Conservation (phyloP, 495 filamentous ascomycete species). For the Glutinoglossum americanum region DNA sequence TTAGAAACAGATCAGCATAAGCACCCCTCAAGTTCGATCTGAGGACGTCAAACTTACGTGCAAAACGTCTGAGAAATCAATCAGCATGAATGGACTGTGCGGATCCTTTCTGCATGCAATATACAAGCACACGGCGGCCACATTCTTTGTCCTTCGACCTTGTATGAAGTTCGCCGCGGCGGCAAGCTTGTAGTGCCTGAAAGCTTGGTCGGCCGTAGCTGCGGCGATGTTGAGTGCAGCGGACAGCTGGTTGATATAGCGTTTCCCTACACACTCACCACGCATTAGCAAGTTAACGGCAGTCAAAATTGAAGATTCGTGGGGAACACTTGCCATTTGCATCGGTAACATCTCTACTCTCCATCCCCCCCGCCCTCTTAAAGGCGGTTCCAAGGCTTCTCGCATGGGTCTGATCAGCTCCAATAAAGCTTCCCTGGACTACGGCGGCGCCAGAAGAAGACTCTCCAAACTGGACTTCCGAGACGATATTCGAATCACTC, state of each 20-base stretch:
- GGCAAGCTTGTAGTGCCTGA: slow-evolving; percentile 58
- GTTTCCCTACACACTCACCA: slow-evolving; percentile 17
- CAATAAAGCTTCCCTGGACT: slow-evolving; percentile 77
- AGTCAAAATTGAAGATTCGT: not conserved
- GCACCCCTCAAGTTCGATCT: not conserved
- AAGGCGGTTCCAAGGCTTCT: slow-evolving; percentile 35
- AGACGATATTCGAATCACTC: slow-evolving; percentile 66
- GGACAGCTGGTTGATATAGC: slow-evolving; percentile 28
- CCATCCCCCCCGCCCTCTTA: slow-evolving; percentile 32
- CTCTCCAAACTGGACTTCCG: slow-evolving; percentile 80
- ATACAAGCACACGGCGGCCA: slow-evolving; percentile 73
- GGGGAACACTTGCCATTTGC: slow-evolving; percentile 26
- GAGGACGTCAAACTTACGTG: slow-evolving; percentile 18
- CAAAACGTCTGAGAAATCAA: slow-evolving; percentile 79
- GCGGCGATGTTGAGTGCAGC: slow-evolving; percentile 33
- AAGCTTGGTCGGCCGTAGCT: slow-evolving; percentile 35
- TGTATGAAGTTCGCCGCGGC: slow-evolving; percentile 63
- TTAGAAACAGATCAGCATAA: not conserved
- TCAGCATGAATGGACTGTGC: slow-evolving; percentile 53
- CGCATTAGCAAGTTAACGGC: not conserved
- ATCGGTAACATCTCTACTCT: slow-evolving; percentile 50
- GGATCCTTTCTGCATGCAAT: slow-evolving; percentile 51
- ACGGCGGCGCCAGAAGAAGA: slow-evolving; percentile 60
- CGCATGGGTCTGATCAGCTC: slow-evolving; percentile 53
- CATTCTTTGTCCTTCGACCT: slow-evolving; percentile 64